Evolutionary conservation across 371 early-diverging fungal genomes (phyloP), one percentile per base, ranked within the genome.

Genomic region (Mortierella sp.): DNA sequence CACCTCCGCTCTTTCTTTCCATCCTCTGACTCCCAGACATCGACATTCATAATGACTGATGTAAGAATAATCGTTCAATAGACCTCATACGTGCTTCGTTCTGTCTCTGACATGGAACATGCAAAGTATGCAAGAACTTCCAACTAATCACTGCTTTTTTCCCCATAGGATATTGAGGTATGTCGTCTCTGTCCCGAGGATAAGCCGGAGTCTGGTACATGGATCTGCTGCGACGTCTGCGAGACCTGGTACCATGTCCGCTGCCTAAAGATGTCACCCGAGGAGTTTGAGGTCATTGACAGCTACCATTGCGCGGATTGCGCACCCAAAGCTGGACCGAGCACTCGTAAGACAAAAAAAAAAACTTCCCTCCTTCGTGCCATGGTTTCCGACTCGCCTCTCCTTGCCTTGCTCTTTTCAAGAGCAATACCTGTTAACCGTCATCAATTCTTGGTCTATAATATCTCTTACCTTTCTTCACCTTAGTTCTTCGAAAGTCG

Each of bases 181-280:
- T 79, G 79, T 39, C 24, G 48, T 30, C 51, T 79, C 11, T 79
- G 79, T 23, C 70, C 69, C 30, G 17, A 73, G 42, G 41, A 57
- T 30, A 70, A 53, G 30, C 63, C 51, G 17, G 53, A 26, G 37
- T 17, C 56, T n/a, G 88, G 84, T 34, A 84, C 86, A 7, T 91
- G 92, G 90, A 72, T 93, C 42, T 86, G 87, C 60, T 93, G 93
- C 63, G 89, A 90, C 68, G 80, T 81, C 26, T 93, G 93, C 67
- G 71, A 83, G 28, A 81, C 70, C 2, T 91, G 92, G 92, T 89
- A 86, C 68, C 93, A 92, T 64, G 82, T 86, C 15, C 63, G 72
- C 4, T 92, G 93, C 80, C 76, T 89, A n/a, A 80, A 81, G 26
- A 66, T 90, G 43, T 66, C 83, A n/a, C 50, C 70, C 5, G 72